Base-by-base conservation (phyloP, 2,329 filamentous ascomycete genomes). In the Curvularia lunata region DNA sequence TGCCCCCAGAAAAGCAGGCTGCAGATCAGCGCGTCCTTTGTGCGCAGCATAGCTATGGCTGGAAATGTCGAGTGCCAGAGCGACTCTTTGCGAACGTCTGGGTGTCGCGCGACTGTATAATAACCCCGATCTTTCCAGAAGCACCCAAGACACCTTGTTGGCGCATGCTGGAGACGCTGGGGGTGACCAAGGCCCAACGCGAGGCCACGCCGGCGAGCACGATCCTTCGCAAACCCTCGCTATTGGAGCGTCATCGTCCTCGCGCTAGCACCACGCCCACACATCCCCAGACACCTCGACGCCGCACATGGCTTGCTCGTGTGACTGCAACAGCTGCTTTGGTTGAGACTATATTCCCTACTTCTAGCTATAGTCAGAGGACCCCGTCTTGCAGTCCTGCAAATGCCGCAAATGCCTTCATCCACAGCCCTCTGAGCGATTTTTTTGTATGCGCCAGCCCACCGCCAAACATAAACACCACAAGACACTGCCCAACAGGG, bases 1-100 rank as follows among this genome's bases (percentile, higher is more conserved):
- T 57, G 59, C 51, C 51, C 64, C 59, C 65, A 63, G 62, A 68
- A 49, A 50, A 70, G 69, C 62, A 75, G 66, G 57, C 62, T 66
- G 60, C 60, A 67, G 40, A 72, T 48, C 53, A 74, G 65, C 48
- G 60, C 67, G 59, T 66, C 50, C 56, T 63, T 65, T 56, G 61
- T 56, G 50, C 59, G 58, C 58, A 71, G 45, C 69, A 73, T 74
- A 50, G 52, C 58, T 58, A 47, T 45, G 54, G 19, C n/a, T 6
- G 3, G 21, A 34, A 9, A 37, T 37, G 10, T 16, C 9, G 21
- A 49, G 30, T 25, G 41, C 52, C 38, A 48, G 37, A 28, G 41
- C 10, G 10, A 49, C 18, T 23, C 34, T 49, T 34, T 52, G 21
- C 27, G 5, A 27, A 52, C 48, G 43, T 42, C 37, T 46, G 52